phyloP scores from a whole-genome alignment of 441 rosid genomes.

The Syzygium syzygioides region DNA sequence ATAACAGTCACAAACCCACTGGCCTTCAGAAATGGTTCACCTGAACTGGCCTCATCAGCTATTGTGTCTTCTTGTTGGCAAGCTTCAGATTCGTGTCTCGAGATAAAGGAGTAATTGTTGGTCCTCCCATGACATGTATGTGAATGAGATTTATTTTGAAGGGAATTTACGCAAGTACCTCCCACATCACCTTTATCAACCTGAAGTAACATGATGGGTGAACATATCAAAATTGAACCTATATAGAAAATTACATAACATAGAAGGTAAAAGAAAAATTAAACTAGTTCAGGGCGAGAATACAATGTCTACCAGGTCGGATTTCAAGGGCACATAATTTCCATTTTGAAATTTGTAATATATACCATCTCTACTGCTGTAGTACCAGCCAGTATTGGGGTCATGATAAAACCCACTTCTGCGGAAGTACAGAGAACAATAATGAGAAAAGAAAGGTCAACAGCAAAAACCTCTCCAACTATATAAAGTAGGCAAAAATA shows the following conservation, averaged over 20 bases:
- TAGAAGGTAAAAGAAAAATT: not conserved
- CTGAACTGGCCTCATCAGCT: constrained; percentile 22
- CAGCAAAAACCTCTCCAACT: not conserved
- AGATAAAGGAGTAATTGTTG: constrained; percentile 3
- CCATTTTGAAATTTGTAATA: constrained; percentile 84
- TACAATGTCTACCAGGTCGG: constrained; percentile 25
- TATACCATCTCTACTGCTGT: constrained; percentile 65
- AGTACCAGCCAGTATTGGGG: constrained; percentile 83
- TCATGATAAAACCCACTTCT: constrained; percentile 92
- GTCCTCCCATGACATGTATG: constrained; percentile 1
- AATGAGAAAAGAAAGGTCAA: not conserved
- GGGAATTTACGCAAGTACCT: constrained; percentile 13
- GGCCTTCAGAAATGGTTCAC: constrained; percentile 18
- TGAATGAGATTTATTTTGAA: constrained; percentile 19
- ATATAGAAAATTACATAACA: not conserved
- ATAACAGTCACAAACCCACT: not conserved
- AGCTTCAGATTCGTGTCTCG: constrained; percentile 16
- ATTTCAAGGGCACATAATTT: constrained; percentile 50
- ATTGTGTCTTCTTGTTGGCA: not conserved
- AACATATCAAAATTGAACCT: not conserved
- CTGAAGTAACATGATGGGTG: constrained; percentile 1
- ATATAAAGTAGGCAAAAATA: not conserved
- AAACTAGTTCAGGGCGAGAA: not conserved
- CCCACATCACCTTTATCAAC: constrained; percentile 21
- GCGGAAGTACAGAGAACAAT: constrained; percentile 17